These are phyloP conservation scores for Akanthomyces muscarius DNA, from an alignment of 2,329 filamentous ascomycete genomes.

Conservation along the genomic window DNA sequence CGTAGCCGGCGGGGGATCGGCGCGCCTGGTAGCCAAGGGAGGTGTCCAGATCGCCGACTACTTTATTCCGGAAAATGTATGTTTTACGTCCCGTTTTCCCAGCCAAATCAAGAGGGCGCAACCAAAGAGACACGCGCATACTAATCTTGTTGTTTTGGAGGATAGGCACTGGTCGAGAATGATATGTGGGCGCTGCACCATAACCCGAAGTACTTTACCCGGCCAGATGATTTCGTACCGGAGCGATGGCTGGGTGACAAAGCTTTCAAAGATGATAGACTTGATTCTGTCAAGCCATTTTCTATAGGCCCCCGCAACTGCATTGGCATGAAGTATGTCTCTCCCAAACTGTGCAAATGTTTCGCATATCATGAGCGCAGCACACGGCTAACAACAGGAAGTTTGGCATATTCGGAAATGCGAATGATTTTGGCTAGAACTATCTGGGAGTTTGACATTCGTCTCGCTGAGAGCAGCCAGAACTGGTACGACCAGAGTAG, in stretches of 20 bases:
- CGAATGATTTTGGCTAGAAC: constrained; percentile 5
- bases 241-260: constrained; percentile 33
- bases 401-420: constrained; percentile 12
- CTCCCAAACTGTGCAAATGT: neutral
- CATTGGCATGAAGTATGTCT: constrained; percentile 22
- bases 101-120: neutral
- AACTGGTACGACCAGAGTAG: neutral
- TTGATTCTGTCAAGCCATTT: constrained; percentile 28
- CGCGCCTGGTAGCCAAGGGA: constrained; percentile 28
- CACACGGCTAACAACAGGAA: neutral
- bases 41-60: constrained; percentile 26
- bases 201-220: constrained; percentile 29
- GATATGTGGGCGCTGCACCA: constrained; percentile 33
- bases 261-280: constrained; percentile 24
- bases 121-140: neutral
- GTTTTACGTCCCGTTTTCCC: neutral
- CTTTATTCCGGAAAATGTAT: neutral
- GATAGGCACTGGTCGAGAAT: constrained; percentile 32
- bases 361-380: neutral
- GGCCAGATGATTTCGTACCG: constrained; percentile 33
- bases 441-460: constrained; percentile 2
- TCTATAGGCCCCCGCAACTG: constrained; percentile 29
- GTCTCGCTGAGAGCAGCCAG: neutral
- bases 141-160: constrained; percentile 28
- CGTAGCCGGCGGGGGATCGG: constrained; percentile 21